Base-by-base conservation (phyloP, 331 rosid genomes). In the Pyracantha coccinea region DNA sequence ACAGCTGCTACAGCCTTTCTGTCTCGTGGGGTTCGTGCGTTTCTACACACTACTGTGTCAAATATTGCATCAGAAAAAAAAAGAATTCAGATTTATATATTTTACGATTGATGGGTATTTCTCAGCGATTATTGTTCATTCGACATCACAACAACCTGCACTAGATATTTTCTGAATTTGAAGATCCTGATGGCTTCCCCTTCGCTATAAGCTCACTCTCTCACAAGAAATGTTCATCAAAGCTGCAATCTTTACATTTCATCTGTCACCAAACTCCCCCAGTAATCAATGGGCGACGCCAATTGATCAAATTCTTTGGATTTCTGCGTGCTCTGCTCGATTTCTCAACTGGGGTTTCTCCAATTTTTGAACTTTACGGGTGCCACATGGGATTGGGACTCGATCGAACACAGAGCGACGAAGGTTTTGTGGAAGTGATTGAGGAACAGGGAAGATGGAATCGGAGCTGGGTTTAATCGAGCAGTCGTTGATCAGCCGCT, bases 371-470 rank as follows among this genome's bases (percentile, higher is more conserved):
- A 73, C 73, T 33, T 71, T 47, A 60, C 72, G 66, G 59, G 72
- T 82, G 81, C 77, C 92, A 84, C 96, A 90, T 90, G 96, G 91
- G 96, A 86, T 88, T 90, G 84, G 84, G 79, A 81, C 73, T 79
- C 59, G 52, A 82, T 73, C 79, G 68, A 19, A 68, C 66, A 66
- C 65, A 77, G 85, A 85, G 77, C 77, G 83, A 58, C 65, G 61
- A 60, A 59, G 82, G 68, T 69, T 83, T 27, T 28, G 23, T 11
- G 16, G 32, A 61, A 38, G 77, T 59, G 27, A 59, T 71, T 61
- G 55, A n/a, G 55, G 79, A 61, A 45, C 69, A 53, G 69, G 79
- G 87, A 83, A 54, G 75, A 86, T 86, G 92, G 91, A 84, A 72
- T 76, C 83, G 57, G 84, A 83, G 54, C 24, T 67, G 81, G 73